A percentile compares a stretch with the other conserved stretches of the same genome.
phyloP scores from a whole-genome alignment of 2,329 filamentous ascomycete genomes.

The Pseudogymnoascus sp. region DNA sequence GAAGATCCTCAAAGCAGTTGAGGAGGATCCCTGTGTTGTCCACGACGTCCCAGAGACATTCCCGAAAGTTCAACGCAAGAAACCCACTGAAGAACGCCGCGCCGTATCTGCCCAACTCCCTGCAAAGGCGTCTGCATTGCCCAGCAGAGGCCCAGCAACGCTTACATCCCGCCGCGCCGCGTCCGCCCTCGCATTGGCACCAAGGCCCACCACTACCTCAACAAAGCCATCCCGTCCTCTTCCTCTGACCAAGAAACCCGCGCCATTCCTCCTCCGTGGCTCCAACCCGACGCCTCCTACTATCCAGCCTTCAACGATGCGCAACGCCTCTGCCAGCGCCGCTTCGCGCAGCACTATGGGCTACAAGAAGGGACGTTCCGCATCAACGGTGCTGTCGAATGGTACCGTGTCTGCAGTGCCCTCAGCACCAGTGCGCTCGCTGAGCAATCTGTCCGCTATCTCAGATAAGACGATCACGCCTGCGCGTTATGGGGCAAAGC shows the following conservation, averaged over 20 bases:
- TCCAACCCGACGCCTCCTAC: slow-evolving; percentile 29
- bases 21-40: slow-evolving; percentile 54
- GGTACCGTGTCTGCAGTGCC: slow-evolving; percentile 3
- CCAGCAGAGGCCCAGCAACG: slow-evolving; percentile 38
- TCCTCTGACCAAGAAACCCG: slow-evolving; percentile 29
- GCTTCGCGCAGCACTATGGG: slow-evolving; percentile 77
- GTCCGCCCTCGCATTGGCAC: slow-evolving; percentile 41
- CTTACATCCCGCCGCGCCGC: slow-evolving; percentile 49
- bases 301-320: slow-evolving; percentile 43
- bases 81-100: not conserved
- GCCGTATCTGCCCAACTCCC: not conserved
- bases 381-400: slow-evolving; percentile 34
- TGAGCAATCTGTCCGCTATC: slow-evolving; percentile 16
- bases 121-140: slow-evolving; percentile 18
- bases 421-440: not conserved
- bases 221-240: slow-evolving; percentile 25
- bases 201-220: slow-evolving; percentile 24
- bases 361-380: slow-evolving; percentile 68
- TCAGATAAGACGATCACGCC: slow-evolving; percentile 30
- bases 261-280: slow-evolving; percentile 18
- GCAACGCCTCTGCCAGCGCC: slow-evolving; percentile 54
- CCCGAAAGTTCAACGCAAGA: slow-evolving; percentile 25
- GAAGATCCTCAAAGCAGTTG: slow-evolving; percentile 59
- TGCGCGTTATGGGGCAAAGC: slow-evolving; percentile 33
- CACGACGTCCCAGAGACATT: slow-evolving; percentile 46